phyloP scores from a whole-genome alignment of 345 rosid genomes.

The Odontarrhena argentea region DNA sequence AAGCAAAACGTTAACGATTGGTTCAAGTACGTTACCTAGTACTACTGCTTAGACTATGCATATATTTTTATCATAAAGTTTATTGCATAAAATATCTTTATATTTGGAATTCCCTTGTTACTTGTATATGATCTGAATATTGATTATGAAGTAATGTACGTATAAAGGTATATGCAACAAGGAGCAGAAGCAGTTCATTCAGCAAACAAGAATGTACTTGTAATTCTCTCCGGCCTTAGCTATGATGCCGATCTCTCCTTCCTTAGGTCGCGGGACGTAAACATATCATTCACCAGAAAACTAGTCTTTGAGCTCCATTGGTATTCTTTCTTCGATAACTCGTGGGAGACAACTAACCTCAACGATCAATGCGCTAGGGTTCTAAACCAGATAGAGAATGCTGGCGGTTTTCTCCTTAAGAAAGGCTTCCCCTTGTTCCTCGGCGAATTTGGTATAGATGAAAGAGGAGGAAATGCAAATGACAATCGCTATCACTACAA shows the following conservation, averaged over 20 bases:
- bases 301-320: slow-evolving; percentile 83
- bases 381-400: slow-evolving; percentile 51
- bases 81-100: too few species aligned
- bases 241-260: slow-evolving; percentile 77
- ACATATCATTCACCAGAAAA: slow-evolving; percentile 60
- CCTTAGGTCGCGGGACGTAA: slow-evolving; percentile 47
- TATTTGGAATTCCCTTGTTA: too few species aligned
- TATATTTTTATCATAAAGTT: background rate
- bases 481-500: slow-evolving; percentile 81
- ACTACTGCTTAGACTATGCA: background rate
- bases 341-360: slow-evolving; percentile 69
- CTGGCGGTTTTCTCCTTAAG: slow-evolving; percentile 60
- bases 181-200: slow-evolving; percentile 94
- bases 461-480: slow-evolving; percentile 62
- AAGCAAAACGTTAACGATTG: slow-evolving; percentile 76
- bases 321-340: slow-evolving; percentile 70
- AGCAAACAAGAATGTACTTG: slow-evolving; percentile 83
- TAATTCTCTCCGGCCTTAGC: slow-evolving; percentile 80
- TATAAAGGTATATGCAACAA: slow-evolving; percentile 64
- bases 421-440: slow-evolving; percentile 74
- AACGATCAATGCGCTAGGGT: slow-evolving; percentile 77
- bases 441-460: slow-evolving; percentile 79
- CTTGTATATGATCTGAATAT: background rate
- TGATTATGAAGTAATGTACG: background rate
- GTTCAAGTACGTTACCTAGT: slow-evolving; percentile 62